Conservation (phyloP, 805 yeast species). For the Suhomyces vadensis region DNA sequence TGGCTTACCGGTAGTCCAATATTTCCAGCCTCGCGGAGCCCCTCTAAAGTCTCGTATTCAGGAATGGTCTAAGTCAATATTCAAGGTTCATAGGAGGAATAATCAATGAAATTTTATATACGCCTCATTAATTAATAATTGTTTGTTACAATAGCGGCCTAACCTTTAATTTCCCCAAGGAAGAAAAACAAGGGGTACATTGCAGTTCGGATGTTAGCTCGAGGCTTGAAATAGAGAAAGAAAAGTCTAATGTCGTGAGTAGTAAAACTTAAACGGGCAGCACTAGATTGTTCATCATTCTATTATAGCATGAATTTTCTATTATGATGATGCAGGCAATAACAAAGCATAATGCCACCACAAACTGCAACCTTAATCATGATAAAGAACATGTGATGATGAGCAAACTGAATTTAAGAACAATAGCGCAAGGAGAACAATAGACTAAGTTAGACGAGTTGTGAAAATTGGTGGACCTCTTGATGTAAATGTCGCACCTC, state of each 20-base stretch:
- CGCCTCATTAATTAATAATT: background rate
- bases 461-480: background rate
- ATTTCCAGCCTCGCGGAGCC: too few relatives aligned
- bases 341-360: background rate
- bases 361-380: background rate
- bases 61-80: background rate
- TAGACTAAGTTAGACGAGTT: slow-evolving; percentile 4
- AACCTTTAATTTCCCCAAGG: background rate
- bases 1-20: too few relatives aligned
- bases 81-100: background rate
- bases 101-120: background rate
- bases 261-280: background rate
- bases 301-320: background rate
- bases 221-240: background rate
- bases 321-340: background rate
- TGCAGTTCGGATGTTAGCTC: background rate
- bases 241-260: background rate
- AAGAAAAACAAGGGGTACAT: background rate
- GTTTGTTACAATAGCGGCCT: background rate
- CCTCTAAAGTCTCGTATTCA: background rate
- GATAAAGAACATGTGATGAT: slow-evolving; percentile 1
- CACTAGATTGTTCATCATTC: slow-evolving; percentile 1
- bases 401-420: background rate
- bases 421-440: slow-evolving; percentile 1
- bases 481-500: background rate